phyloP scores from a whole-genome alignment of 345 rosid species.

The Camelina hispida region DNA sequence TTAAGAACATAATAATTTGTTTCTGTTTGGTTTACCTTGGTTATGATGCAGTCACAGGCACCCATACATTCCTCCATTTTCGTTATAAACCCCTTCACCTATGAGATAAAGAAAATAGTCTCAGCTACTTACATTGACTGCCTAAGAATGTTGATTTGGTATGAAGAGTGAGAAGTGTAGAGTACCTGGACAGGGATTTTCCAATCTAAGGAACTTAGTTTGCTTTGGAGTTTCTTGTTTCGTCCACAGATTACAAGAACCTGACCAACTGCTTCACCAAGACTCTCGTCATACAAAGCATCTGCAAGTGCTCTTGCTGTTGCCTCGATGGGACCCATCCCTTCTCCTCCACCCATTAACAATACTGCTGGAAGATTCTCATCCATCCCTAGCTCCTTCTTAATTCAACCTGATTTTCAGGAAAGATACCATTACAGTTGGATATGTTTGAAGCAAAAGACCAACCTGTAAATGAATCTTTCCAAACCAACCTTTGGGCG shows the following conservation, averaged over 20 bases:
- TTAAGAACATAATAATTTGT: neutral
- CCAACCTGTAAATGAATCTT: neutral
- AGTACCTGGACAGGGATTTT: constrained; percentile 92
- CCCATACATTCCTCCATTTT: constrained; percentile 99
- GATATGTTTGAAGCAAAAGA: constrained; percentile 17
- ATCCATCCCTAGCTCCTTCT: constrained; percentile 89
- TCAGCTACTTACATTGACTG: neutral
- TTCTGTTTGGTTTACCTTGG: constrained; percentile 62
- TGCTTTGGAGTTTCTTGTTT: constrained; percentile 77
- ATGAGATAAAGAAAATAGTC: constrained; percentile 20
- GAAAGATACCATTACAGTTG: neutral
- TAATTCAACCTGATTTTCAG: constrained; percentile 59
- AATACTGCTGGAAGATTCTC: constrained; percentile 93
- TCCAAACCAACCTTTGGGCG: constrained; percentile 70
- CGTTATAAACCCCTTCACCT: constrained; percentile 93
- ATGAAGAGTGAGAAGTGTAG: neutral
- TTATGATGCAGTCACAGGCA: constrained; percentile 96
- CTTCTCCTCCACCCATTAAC: constrained; percentile 99
- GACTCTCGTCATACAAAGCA: constrained; percentile 77
- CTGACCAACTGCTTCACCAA: constrained; percentile 86
- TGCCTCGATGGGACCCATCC: constrained; percentile 99
- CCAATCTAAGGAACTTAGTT: constrained; percentile 76
- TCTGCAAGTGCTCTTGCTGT: constrained; percentile 87
- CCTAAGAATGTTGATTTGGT: constrained; percentile 21
- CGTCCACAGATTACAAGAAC: constrained; percentile 90